Conservation (phyloP, 1,284 basidiomycete genomes). For the Trametes pubescens region DNA sequence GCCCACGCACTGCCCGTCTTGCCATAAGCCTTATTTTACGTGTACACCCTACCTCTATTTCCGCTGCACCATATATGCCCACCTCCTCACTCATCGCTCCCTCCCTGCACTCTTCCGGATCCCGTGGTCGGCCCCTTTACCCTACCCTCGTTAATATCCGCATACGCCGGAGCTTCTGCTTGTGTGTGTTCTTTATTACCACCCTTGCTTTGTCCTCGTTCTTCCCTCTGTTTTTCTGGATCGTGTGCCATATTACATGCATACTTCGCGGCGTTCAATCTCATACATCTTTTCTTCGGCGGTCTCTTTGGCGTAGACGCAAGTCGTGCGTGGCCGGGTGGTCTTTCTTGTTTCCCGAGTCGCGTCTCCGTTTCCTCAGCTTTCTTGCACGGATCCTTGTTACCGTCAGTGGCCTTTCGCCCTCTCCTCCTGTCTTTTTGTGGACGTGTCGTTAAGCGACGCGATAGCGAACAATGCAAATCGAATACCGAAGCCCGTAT, state of each 20-base stretch:
- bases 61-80: background rate
- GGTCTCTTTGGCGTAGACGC: background rate
- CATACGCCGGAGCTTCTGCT: slow-evolving; percentile 1
- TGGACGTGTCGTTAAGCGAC: no score
- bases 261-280: slow-evolving; percentile 1
- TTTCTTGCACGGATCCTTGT: no score
- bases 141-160: slow-evolving; percentile 19
- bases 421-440: no score
- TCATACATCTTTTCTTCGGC: background rate
- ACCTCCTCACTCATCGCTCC: background rate
- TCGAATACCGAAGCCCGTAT: no score
- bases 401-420: no score
- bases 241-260: slow-evolving; percentile 1
- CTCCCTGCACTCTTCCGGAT: background rate
- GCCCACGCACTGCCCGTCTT: slow-evolving; percentile 15
- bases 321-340: no score
- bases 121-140: slow-evolving; percentile 1
- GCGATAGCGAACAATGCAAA: no score
- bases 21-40: slow-evolving; percentile 5
- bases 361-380: no score
- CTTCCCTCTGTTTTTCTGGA: background rate
- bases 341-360: no score
- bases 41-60: slow-evolving; percentile 31
- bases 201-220: background rate
- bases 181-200: background rate